Evolutionary conservation across 1,139 yeast genomes (phyloP), one percentile per base, ranked within the genome.

Genomic region (Suhomyces bribrorum): DNA sequence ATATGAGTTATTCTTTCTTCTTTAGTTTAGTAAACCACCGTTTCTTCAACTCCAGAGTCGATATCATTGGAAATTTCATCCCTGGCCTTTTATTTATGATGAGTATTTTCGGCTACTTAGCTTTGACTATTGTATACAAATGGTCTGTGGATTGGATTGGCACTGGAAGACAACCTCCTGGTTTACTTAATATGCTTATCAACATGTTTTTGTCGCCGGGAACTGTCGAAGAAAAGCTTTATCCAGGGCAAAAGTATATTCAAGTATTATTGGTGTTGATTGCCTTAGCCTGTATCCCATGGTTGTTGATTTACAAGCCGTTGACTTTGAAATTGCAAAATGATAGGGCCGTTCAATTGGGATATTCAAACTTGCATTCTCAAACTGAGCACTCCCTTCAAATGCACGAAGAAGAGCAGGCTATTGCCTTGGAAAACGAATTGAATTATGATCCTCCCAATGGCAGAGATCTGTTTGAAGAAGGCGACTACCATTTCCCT

Each of bases 181-280:
- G 97, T 18, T 70, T 92, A 52, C 76, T 92, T 48, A 90, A 92
- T 62, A 92, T 92, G 96, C 75, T 92, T 54, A 92, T 92, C 53
- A 86, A 86, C 57, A 92, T 92, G 99, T 92, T 94, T 59, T 72
- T 92, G 55, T 72, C 96, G 0, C 99, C 99, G 5, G 97, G 98
- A 3, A 78, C 69, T 5, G 79, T 92, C 34, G 96, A 86, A 34
- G 96, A 83, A 36, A 86, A 74, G 37, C 71, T 92, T 31, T 92
- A 88, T 59, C 79, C 84, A 1, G 95, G 96, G 14, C 99, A 92
- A 62, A 79, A 82, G 22, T 72, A 73, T 46, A 81, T 92, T 11
- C 99, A 92, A 64, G 71, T 85, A 7, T 58, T 84, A 7, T 69
- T 92, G 34, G 79, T 92, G 18, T 50, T 86, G 14, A 64, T 87